Percentiles rank a stretch among this genome's conserved stretches.
Conservation (phyloP, 2,329 filamentous ascomycete species). For the Aspergillus phoenicis region DNA sequence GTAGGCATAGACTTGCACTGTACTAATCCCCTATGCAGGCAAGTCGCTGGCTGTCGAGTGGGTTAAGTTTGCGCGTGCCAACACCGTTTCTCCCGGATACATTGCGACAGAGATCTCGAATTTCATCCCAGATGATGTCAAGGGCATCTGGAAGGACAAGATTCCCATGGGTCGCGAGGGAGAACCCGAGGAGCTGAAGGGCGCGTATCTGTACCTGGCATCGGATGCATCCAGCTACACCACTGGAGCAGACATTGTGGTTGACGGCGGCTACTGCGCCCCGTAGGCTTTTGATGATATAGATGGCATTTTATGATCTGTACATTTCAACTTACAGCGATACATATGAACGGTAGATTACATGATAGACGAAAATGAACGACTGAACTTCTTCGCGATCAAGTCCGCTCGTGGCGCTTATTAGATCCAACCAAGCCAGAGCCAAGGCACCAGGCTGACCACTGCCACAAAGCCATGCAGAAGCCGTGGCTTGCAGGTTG, state of each 20-base stretch:
- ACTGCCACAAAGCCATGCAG: neutral
- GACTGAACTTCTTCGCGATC: too few relatives aligned
- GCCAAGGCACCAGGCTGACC: neutral
- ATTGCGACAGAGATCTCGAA: constrained; percentile 72
- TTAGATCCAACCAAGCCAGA: too few relatives aligned
- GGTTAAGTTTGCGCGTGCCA: constrained; percentile 72
- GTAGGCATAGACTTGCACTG: constrained; percentile 41
- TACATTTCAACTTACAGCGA: too few relatives aligned
- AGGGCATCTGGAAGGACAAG: constrained; percentile 74
- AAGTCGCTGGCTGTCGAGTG: constrained; percentile 75
- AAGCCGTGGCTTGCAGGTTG: neutral
- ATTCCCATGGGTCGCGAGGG: constrained; percentile 80
- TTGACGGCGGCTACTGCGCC: constrained; percentile 70
- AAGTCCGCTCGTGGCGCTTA: too few relatives aligned
- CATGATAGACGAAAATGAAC: too few relatives aligned
- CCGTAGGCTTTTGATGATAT: constrained; percentile 16
- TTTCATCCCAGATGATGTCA: constrained; percentile 67
- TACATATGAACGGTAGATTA: too few relatives aligned
- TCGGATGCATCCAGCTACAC: constrained; percentile 83
- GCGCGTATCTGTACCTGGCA: constrained; percentile 77
- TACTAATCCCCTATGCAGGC: constrained; percentile 45
- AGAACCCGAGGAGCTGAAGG: constrained; percentile 74
- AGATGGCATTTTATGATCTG: too few relatives aligned
- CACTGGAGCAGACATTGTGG: constrained; percentile 71
- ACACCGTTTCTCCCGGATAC: constrained; percentile 74